These are phyloP conservation scores for Paracamarosporium sp. DNA, from an alignment of 2,329 filamentous ascomycete genomes.

Conservation along the genomic window DNA sequence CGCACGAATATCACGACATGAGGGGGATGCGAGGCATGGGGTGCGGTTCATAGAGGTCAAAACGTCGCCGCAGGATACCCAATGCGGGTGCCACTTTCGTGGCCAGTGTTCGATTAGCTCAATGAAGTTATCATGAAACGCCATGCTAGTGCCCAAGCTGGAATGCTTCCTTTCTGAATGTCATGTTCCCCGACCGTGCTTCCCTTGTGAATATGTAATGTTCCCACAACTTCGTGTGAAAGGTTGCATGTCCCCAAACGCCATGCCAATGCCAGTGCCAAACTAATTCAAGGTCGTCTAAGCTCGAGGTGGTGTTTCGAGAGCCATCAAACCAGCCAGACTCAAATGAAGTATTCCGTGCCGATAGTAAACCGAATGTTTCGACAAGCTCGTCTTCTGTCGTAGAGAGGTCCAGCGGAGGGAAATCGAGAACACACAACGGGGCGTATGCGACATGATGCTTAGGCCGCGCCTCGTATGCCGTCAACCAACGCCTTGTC, in stretches of 20 bases:
- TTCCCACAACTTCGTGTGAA: not conserved
- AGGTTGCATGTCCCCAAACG: not conserved
- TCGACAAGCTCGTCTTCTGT: too few species aligned
- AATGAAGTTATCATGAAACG: conserved; percentile 3
- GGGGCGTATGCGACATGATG: too few species aligned
- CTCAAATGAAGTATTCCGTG: too few species aligned
- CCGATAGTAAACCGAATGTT: too few species aligned
- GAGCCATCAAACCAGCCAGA: too few species aligned
- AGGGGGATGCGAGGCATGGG: too few species aligned
- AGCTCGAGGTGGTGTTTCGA: too few species aligned
- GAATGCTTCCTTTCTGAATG: not conserved
- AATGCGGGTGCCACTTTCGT: not conserved
- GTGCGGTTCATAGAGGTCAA: not conserved
- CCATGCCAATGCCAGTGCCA: not conserved
- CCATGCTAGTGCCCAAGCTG: not conserved
- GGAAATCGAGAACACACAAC: too few species aligned
- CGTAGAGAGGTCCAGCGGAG: too few species aligned
- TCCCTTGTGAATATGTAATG: not conserved
- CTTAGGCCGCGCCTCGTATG: too few species aligned
- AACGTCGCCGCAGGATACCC: conserved; percentile 6
- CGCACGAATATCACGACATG: conserved; percentile 3
- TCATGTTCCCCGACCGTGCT: not conserved
- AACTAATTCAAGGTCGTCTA: not conserved
- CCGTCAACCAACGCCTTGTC: too few species aligned
- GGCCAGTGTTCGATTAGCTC: conserved; percentile 3